Percentiles rank a stretch among this genome's conserved stretches.
These are phyloP conservation scores for Hypoxylon cercidicola DNA, from an alignment of 495 filamentous ascomycete species.

Conservation along the genomic window DNA sequence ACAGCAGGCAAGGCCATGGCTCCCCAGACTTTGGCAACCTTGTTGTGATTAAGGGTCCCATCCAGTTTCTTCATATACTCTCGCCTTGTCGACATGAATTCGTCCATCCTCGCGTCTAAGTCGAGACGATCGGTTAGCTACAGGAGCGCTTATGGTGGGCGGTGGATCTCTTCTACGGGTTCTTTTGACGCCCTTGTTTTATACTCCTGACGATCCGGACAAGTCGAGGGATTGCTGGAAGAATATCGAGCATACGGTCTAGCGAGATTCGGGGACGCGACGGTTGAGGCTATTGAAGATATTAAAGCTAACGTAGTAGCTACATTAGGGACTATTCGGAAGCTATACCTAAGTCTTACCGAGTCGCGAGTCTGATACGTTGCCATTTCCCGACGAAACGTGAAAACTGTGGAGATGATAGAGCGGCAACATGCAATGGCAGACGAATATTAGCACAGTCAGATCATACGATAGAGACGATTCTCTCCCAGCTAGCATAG, in stretches of 20 bases:
- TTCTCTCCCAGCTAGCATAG: constrained; percentile 1
- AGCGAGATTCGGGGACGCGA: constrained; percentile 17
- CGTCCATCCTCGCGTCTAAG: constrained; percentile 20
- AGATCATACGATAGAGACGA: constrained; percentile 36
- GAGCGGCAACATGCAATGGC: not conserved
- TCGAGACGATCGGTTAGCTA: constrained; percentile 7
- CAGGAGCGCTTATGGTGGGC: constrained; percentile 18
- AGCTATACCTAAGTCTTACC: constrained; percentile 27
- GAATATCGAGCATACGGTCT: constrained; percentile 7
- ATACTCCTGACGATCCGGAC: constrained; percentile 18
- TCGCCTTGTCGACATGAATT: constrained; percentile 25
- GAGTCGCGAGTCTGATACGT: constrained; percentile 11
- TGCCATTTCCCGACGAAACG: constrained; percentile 16
- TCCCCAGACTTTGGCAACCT: constrained; percentile 33
- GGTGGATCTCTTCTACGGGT: constrained; percentile 13
- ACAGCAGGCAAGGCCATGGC: constrained; percentile 10
- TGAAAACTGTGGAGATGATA: constrained; percentile 1
- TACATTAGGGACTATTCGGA: constrained; percentile 29
- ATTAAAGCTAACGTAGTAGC: constrained; percentile 24
- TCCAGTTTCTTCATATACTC: constrained; percentile 15
- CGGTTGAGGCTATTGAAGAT: constrained; percentile 28
- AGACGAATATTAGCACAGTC: constrained; percentile 5
- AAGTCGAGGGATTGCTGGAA: constrained; percentile 10
- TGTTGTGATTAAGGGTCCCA: constrained; percentile 18
- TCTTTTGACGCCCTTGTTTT: constrained; percentile 19